Base-by-base conservation (phyloP, 2,329 filamentous ascomycete species). In the Ceratocystis destructans region DNA sequence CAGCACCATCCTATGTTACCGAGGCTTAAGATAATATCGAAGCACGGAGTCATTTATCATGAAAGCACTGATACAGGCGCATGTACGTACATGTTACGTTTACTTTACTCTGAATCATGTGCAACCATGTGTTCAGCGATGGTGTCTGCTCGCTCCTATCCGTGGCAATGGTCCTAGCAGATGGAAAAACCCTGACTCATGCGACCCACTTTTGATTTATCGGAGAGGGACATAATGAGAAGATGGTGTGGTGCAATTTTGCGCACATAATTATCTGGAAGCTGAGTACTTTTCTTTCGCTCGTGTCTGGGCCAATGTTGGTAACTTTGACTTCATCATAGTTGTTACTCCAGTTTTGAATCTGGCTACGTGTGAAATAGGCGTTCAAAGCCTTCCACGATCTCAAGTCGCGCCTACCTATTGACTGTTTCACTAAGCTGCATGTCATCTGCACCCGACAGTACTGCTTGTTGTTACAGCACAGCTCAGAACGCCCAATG, bases 121-220 rank as follows among this genome's bases (percentile, higher is more conserved):
- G n/a, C 48, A 41, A 41, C 37, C 10, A 41, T 22, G 22, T 7
- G n/a, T n/a, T 33, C 25, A 59, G 17, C 28, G 2, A 3, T 37
- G 55, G 55, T n/a, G 55, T 37, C 31, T 59, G n/a, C 48, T 20
- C 2, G n/a, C 48, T 20, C 2, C 7, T 12, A 10, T 15, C 15
- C 4, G 48, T 25, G 48, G 8, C 25, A 59, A 33, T 59, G 28
- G 55, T 20, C 55, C 7, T 59, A 37, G 55, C 28, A 41, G 37
- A 59, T 4, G 15, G 15, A n/a, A 59, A 59, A 59, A 59, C 55
- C 33, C 55, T 5, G 28, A 59, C 55, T 59, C 28, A 17, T n/a
- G n/a, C 28, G 55, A 28, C 55, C 55, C 55, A 59, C 55, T 59
- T 59, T 59, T 59, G 55, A 15, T 57, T 57, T 33, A 22, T 31